Conservation (phyloP, 345 rosid species). For the Acer yangbiense region DNA sequence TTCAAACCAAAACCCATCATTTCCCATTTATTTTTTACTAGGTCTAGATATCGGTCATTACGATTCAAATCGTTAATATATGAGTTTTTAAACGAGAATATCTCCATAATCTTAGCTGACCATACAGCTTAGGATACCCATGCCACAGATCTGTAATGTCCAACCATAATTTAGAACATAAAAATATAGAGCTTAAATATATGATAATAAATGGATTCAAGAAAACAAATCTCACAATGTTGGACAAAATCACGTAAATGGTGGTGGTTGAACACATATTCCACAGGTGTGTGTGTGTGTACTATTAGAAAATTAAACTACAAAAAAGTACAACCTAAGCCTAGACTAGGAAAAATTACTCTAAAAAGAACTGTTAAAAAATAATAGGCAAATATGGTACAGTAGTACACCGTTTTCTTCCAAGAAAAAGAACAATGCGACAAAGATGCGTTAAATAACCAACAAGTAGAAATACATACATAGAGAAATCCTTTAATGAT, state of each 20-base stretch:
- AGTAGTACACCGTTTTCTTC: neutral
- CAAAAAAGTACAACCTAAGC: neutral
- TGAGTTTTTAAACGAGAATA: neutral
- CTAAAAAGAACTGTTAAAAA: slow-evolving; percentile 2
- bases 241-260: slow-evolving; percentile 2
- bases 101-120: neutral
- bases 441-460: slow-evolving; percentile 12
- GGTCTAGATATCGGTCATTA: neutral
- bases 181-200: too few relatives aligned
- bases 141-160: neutral
- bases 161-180: slow-evolving; percentile 4
- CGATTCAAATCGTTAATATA: neutral
- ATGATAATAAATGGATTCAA: neutral
- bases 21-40: neutral
- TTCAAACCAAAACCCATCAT: too few relatives aligned
- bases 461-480: slow-evolving; percentile 5
- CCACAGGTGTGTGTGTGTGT: neutral
- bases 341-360: neutral
- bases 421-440: neutral
- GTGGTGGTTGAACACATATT: neutral
- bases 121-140: neutral
- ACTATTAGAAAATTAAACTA: neutral
- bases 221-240: neutral
- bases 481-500: slow-evolving; percentile 1
- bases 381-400: slow-evolving; percentile 8